phyloP scores from a whole-genome alignment of 129 eudicot species.

The Flaveria linearis region DNA sequence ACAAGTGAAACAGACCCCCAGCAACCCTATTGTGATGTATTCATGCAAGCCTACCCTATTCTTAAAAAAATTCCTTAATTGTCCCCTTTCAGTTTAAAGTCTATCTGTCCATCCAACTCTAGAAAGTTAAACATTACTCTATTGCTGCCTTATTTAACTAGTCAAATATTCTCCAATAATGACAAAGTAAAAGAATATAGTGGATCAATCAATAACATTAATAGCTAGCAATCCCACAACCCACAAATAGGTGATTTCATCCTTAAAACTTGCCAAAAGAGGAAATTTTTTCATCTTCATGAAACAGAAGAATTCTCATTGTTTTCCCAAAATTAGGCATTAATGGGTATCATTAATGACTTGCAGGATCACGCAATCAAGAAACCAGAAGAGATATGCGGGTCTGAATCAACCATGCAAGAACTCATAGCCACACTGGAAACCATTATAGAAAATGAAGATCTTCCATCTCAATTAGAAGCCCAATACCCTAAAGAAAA shows the following conservation, averaged over 20 bases:
- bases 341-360: constrained; percentile 3
- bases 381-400: constrained; percentile 9
- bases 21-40: too few relatives aligned
- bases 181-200: background rate
- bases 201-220: background rate
- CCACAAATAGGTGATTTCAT: constrained; percentile 9
- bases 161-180: background rate
- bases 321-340: background rate
- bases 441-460: constrained; percentile 16
- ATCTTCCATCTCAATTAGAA: constrained; percentile 23
- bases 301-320: background rate
- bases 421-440: constrained; percentile 10
- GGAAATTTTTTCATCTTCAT: constrained; percentile 4
- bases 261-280: constrained; percentile 3
- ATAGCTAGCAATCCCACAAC: constrained; percentile 8
- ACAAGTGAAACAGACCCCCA: too few relatives aligned
- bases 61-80: background rate
- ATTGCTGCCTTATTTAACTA: background rate
- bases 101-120: background rate
- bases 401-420: constrained; percentile 14
- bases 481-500: constrained; percentile 13
- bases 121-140: background rate
- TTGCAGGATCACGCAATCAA: constrained; percentile 26
- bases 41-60: too few relatives aligned
- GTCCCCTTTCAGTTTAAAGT: background rate